Conservation (phyloP, 768 basidiomycete genomes). For the Galerina sulciceps region DNA sequence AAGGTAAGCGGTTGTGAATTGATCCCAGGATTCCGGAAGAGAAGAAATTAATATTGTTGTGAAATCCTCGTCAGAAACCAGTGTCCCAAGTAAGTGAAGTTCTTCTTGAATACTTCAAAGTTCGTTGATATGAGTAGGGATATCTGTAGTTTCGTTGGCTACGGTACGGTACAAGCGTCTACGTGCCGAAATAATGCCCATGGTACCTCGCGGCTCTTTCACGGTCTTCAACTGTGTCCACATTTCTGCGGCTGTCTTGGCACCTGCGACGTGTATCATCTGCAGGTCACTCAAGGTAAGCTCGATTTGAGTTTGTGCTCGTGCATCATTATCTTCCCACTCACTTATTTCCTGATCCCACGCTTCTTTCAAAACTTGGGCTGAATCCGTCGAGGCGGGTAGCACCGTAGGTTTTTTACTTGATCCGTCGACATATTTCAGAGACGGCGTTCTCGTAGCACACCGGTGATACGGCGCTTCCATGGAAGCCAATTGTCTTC, state of each 20-base stretch:
- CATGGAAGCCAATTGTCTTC: neutral
- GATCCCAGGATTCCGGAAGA: constrained; percentile 27
- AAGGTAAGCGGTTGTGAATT: constrained; percentile 22
- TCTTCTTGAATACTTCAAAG: constrained; percentile 22
- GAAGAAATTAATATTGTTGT: constrained; percentile 27
- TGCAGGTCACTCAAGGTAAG: constrained; percentile 22
- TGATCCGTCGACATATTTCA: neutral
- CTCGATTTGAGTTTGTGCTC: constrained; percentile 22
- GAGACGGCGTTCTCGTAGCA: neutral
- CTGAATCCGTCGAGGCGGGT: neutral
- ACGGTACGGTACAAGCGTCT: constrained; percentile 18
- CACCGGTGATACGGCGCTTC: neutral
- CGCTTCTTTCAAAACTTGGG: no score
- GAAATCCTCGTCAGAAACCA: constrained; percentile 26
- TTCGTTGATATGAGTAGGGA: constrained; percentile 17
- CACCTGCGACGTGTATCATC: constrained; percentile 25
- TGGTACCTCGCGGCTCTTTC: constrained; percentile 20
- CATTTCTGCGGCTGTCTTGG: constrained; percentile 19
- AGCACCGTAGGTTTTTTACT: neutral
- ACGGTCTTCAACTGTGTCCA: constrained; percentile 24
- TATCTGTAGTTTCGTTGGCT: constrained; percentile 16
- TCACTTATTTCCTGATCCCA: neutral
- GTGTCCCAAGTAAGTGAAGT: constrained; percentile 20
- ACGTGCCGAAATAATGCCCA: constrained; percentile 20
- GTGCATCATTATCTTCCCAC: constrained; percentile 24